Conservation (phyloP, 176 grass and related monocot species). For the Phragmites australis region DNA sequence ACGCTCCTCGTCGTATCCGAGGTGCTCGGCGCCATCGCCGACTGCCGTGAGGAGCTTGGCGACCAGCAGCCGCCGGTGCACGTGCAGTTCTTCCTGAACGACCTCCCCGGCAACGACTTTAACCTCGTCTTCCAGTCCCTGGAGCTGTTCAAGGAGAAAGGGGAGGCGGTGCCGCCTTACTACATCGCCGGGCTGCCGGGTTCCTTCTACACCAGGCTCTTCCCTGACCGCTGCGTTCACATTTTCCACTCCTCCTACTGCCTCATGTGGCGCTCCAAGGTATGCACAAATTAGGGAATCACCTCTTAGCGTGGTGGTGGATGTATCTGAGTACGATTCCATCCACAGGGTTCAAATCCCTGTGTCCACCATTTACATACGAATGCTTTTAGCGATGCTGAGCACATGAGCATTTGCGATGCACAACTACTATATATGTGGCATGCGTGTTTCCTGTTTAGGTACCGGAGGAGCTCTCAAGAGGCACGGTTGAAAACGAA, state of each 20-base stretch:
- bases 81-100: slow-evolving; percentile 74
- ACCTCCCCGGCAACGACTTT: slow-evolving; percentile 70
- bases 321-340: too few relatives aligned
- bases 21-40: slow-evolving; percentile 34
- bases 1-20: slow-evolving; percentile 52
- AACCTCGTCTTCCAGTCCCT: slow-evolving; percentile 58
- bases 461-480: slow-evolving; percentile 50
- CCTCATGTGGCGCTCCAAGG: slow-evolving; percentile 72
- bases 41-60: not conserved
- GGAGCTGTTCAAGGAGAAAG: slow-evolving; percentile 21
- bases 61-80: not conserved
- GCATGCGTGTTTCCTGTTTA: too few relatives aligned
- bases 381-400: too few relatives aligned
- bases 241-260: slow-evolving; percentile 71
- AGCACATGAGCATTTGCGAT: not conserved
- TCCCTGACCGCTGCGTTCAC: slow-evolving; percentile 48
- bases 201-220: slow-evolving; percentile 64
- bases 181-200: slow-evolving; percentile 61
- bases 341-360: too few relatives aligned
- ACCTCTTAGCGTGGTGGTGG: too few relatives aligned
- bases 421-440: not conserved
- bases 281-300: slow-evolving; percentile 18
- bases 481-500: slow-evolving; percentile 30
- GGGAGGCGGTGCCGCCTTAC: slow-evolving; percentile 1
- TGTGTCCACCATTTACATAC: too few relatives aligned